Conservation (phyloP, 768 basidiomycete species). For the Strobilomyces dryophilus region DNA sequence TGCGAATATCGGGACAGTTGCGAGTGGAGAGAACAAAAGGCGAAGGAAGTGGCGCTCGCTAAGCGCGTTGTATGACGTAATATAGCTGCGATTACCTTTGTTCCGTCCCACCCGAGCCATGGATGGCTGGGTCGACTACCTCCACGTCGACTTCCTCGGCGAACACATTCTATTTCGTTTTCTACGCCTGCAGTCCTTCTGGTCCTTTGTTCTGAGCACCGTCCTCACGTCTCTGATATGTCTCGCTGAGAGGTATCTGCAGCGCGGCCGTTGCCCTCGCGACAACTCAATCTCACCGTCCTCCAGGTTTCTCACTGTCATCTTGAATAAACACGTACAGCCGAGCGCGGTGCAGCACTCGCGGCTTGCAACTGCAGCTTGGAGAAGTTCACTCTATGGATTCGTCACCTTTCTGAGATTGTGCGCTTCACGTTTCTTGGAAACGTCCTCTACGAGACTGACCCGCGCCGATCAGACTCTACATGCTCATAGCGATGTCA, state of each 20-base stretch:
- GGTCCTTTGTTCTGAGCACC: conserved; percentile 44
- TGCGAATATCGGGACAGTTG: conserved; percentile 76
- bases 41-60: conserved; percentile 31
- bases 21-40: conserved; percentile 67
- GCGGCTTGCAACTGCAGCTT: conserved; percentile 43
- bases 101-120: conserved; percentile 15
- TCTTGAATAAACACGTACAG: conserved; percentile 45
- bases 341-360: conserved; percentile 41
- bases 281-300: conserved; percentile 3
- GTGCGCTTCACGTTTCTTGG: conserved; percentile 35
- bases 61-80: conserved; percentile 11
- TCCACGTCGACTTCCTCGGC: conserved; percentile 40
- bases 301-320: conserved; percentile 46
- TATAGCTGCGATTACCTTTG: not conserved
- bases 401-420: conserved; percentile 55
- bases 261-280: not conserved
- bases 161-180: conserved; percentile 43
- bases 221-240: conserved; percentile 47
- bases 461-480: conserved; percentile 39
- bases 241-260: conserved; percentile 50
- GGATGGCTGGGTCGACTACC: conserved; percentile 46
- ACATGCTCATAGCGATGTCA: conserved; percentile 74
- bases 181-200: conserved; percentile 44
- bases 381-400: conserved; percentile 55
- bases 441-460: not conserved